Evolutionary conservation across 1,284 basidiomycete species (phyloP).

Genomic region (Boletus semigastroideus): DNA sequence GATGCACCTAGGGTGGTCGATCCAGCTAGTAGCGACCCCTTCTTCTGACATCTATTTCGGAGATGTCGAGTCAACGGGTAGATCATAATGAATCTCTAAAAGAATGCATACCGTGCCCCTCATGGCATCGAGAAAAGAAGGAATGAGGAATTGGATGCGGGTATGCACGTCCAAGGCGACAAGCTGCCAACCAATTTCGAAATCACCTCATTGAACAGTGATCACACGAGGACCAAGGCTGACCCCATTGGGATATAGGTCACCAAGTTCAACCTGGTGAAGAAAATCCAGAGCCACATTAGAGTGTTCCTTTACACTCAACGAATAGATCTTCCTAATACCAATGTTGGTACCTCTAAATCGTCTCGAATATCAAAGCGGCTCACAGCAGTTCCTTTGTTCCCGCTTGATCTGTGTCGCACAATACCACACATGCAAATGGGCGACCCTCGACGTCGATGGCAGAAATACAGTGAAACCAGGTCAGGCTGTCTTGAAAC

Average conservation of each 20-base stretch:
- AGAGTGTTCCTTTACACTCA: slow-evolving; percentile 2
- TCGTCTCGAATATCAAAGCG: neutral
- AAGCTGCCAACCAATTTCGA: too few species aligned
- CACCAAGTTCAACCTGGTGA: neutral
- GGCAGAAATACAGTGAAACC: slow-evolving; percentile 14
- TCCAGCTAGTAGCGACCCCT: too few species aligned
- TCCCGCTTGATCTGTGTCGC: neutral
- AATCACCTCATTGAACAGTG: neutral
- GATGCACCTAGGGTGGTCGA: neutral
- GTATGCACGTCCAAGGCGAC: too few species aligned
- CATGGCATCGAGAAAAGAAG: too few species aligned
- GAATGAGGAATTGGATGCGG: too few species aligned
- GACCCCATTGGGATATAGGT: neutral
- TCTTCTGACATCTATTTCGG: too few species aligned
- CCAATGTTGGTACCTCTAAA: slow-evolving; percentile 4
- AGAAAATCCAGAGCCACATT: slow-evolving; percentile 16
- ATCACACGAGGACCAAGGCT: slow-evolving; percentile 18
- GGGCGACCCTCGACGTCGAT: slow-evolving; percentile 18
- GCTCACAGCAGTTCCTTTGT: slow-evolving; percentile 4
- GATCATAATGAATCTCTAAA: too few species aligned
- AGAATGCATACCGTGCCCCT: too few species aligned
- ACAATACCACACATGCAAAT: slow-evolving; percentile 20
- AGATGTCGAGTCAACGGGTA: too few species aligned
- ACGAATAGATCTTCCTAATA: slow-evolving; percentile 2
- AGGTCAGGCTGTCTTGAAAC: neutral